Evolutionary conservation across 805 yeast species (phyloP).

Genomic region (Candida alai): DNA sequence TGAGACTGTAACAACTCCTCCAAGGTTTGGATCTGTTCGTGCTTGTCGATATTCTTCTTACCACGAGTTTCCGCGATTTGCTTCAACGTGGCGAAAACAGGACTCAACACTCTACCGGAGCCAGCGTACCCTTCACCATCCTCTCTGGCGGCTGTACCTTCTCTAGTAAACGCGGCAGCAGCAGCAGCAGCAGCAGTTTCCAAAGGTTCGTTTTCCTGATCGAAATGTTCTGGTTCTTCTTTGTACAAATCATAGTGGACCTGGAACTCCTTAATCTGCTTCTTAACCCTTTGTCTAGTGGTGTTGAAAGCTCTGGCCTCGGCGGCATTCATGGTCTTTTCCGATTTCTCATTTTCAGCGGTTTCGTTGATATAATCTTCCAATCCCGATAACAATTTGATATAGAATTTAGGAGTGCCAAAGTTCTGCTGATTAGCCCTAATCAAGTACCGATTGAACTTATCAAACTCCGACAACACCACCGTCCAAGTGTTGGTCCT

Average conservation of each 20-base stretch:
- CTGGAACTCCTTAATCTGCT: constrained; percentile 68
- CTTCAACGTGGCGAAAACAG: constrained; percentile 69
- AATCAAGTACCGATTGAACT: constrained; percentile 59
- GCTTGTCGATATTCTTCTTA: constrained; percentile 84
- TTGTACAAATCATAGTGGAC: constrained; percentile 55
- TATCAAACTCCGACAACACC: constrained; percentile 75
- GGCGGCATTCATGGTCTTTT: constrained; percentile 74
- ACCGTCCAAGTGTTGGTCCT: constrained; percentile 76
- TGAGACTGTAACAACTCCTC: constrained; percentile 52
- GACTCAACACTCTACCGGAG: constrained; percentile 34
- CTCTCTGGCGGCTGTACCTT: too few relatives aligned
- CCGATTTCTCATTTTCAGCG: constrained; percentile 45
- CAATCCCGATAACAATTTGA: constrained; percentile 64
- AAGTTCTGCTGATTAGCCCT: constrained; percentile 75
- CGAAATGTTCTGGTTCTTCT: constrained; percentile 72
- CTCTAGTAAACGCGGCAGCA: constrained; percentile 30
- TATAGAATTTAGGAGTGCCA: constrained; percentile 67
- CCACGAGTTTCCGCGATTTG: constrained; percentile 86
- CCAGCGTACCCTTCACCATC: constrained; percentile 40
- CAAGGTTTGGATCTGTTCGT: constrained; percentile 69
- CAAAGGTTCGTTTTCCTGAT: constrained; percentile 38
- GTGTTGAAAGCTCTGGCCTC: constrained; percentile 85
- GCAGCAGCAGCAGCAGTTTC: constrained; percentile 23
- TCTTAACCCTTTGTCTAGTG: constrained; percentile 82
- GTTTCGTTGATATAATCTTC: constrained; percentile 62